Evolutionary conservation across 2,329 filamentous ascomycete genomes (phyloP).

Genomic region (Diplodia seriata): DNA sequence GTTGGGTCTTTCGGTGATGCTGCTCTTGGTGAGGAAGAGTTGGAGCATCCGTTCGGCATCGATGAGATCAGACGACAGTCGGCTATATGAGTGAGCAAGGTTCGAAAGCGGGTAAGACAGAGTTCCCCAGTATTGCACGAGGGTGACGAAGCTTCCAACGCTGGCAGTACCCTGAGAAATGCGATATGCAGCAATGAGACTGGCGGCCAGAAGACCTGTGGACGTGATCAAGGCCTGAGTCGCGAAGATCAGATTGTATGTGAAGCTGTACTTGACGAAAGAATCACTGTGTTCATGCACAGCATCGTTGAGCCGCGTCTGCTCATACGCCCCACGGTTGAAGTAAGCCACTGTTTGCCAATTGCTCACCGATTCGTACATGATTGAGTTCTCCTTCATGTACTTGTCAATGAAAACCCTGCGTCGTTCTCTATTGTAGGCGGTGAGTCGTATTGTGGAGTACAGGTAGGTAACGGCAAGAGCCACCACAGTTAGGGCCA

Average conservation of each 20-base stretch:
- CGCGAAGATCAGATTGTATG: constrained; percentile 38
- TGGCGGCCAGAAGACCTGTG: constrained; percentile 57
- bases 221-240: constrained; percentile 58
- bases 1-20: constrained; percentile 29
- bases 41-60: constrained; percentile 36
- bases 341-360: constrained; percentile 68
- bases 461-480: constrained; percentile 59
- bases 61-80: constrained; percentile 34
- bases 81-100: constrained; percentile 32
- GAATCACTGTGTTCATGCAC: constrained; percentile 48
- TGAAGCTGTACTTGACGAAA: constrained; percentile 44
- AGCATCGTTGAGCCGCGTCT: constrained; percentile 55
- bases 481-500: constrained; percentile 49
- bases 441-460: constrained; percentile 54
- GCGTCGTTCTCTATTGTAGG: constrained; percentile 51
- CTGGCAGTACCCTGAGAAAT: constrained; percentile 49
- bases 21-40: constrained; percentile 33
- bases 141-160: constrained; percentile 69
- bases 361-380: constrained; percentile 65
- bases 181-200: constrained; percentile 62
- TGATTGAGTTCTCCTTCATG: constrained; percentile 59
- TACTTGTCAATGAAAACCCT: constrained; percentile 53
- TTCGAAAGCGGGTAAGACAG: constrained; percentile 57
- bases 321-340: constrained; percentile 63
- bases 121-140: constrained; percentile 68